These are phyloP conservation scores for Fusarium pseudocircinatum DNA, from an alignment of 2,329 filamentous ascomycete species.

Conservation along the genomic window DNA sequence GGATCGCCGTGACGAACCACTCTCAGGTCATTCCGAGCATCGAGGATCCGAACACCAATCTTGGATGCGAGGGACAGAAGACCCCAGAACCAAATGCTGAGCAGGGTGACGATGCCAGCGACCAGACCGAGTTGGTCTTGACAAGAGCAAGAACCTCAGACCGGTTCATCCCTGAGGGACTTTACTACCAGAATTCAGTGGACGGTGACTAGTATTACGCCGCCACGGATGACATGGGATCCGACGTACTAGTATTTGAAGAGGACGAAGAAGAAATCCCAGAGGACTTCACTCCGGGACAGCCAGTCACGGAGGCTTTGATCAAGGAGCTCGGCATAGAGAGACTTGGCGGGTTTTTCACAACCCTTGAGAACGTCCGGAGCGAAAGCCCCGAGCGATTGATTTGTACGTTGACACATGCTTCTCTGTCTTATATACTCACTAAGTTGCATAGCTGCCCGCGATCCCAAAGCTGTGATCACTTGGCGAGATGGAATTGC, in stretches of 20 bases:
- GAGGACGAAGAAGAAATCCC: background rate
- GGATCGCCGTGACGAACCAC: background rate
- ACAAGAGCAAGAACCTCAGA: background rate
- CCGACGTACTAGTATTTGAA: background rate
- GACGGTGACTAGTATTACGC: background rate
- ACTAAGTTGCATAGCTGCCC: background rate
- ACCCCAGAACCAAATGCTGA: background rate
- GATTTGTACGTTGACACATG: background rate
- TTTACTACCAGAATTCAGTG: background rate
- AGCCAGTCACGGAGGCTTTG: background rate
- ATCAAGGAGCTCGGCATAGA: background rate
- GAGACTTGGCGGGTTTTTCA: background rate
- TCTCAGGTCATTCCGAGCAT: background rate
- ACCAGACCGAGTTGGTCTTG: background rate
- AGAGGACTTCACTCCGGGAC: background rate
- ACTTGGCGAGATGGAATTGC: background rate
- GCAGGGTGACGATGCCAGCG: background rate
- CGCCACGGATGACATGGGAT: background rate
- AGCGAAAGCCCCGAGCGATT: background rate
- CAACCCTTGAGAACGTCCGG: background rate
- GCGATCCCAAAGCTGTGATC: background rate
- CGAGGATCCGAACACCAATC: background rate
- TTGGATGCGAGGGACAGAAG: background rate
- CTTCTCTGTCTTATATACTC: background rate
- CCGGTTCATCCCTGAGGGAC: background rate